Base-by-base conservation (phyloP, 306 rosid species). In the Morella rubra region DNA sequence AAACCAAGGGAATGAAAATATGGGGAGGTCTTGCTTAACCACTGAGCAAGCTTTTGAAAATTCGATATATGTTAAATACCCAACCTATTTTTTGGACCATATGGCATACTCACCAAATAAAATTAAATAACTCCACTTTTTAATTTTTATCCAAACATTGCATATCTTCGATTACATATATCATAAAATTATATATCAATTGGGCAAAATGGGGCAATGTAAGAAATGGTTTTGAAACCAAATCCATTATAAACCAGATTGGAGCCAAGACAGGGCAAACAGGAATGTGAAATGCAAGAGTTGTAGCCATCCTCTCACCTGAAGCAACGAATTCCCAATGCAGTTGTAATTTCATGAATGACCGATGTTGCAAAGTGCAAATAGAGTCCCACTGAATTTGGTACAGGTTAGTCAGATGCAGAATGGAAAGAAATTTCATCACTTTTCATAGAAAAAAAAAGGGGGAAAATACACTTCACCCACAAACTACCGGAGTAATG, bases 271-370 rank as follows among this genome's bases (percentile, higher is more conserved):
- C 15, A 49, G 49, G n/a, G 32, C 24, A 42, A 15, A 24, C 27
- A 24, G 27, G 27, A 6, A 47, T 50, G 60, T 14, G 27, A 32
- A 71, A 65, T 65, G 40, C 46, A 8, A 42, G 45, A 65, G 13
- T 65, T 65, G 10, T 65, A 8, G 22, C 7, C 20, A 11, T 18
- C 54, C 8, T 68, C 84, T 91, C 83, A 92, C 98, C 98, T 92
- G 91, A 95, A 92, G 81, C 99, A 92, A 79, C 79, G 91, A 62
- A 92, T 95, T 81, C 99, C 99, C 80, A 95, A 76, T 69, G 99
- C 97, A 54, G 81, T 52, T 58, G 89, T 96, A 37, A 96, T 92
- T 78, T 96, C 98, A 76, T 84, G 89, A 83, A 96, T 64, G 71
- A 96, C 96, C 4, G 96, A 82, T 7, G 89, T 92, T 0, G 96